A percentile compares a stretch with the other conserved stretches of the same genome.
These are phyloP conservation scores for Populus tremula DNA, from an alignment of 345 rosid genomes.

Conservation along the genomic window DNA sequence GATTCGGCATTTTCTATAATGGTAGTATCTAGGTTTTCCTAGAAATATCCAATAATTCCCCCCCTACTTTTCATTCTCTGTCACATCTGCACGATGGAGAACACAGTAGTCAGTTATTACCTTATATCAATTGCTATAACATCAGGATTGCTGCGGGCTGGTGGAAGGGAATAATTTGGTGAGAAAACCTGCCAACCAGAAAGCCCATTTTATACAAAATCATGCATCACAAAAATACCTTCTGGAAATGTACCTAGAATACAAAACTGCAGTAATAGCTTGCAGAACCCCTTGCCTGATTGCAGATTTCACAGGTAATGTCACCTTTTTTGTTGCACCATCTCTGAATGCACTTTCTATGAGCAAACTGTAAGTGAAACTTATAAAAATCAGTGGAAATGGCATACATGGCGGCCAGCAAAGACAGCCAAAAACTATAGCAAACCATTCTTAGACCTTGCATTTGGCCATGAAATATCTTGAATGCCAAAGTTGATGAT, in stretches of 20 bases:
- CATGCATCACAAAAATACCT: background rate
- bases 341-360: slow-evolving; percentile 65
- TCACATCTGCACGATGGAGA: background rate
- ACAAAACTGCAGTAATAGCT: background rate
- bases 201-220: background rate
- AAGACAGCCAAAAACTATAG: background rate
- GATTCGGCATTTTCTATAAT: background rate
- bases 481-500: background rate
- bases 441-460: background rate
- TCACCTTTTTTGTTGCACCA: slow-evolving; percentile 75
- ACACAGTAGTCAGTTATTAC: slow-evolving; percentile 19
- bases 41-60: background rate
- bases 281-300: slow-evolving; percentile 34
- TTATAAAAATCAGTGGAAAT: slow-evolving; percentile 10
- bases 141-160: slow-evolving; percentile 39
- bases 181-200: slow-evolving; percentile 46
- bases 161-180: slow-evolving; percentile 58
- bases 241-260: background rate
- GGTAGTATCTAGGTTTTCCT: background rate
- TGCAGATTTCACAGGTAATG: slow-evolving; percentile 63
- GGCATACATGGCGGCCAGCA: background rate
- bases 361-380: slow-evolving; percentile 50
- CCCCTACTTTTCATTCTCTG: background rate
- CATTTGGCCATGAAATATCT: background rate
- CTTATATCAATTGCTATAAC: slow-evolving; percentile 58